Evolutionary conservation across 2,329 filamentous ascomycete genomes (phyloP).

Genomic region (Xylariaceae sp.): DNA sequence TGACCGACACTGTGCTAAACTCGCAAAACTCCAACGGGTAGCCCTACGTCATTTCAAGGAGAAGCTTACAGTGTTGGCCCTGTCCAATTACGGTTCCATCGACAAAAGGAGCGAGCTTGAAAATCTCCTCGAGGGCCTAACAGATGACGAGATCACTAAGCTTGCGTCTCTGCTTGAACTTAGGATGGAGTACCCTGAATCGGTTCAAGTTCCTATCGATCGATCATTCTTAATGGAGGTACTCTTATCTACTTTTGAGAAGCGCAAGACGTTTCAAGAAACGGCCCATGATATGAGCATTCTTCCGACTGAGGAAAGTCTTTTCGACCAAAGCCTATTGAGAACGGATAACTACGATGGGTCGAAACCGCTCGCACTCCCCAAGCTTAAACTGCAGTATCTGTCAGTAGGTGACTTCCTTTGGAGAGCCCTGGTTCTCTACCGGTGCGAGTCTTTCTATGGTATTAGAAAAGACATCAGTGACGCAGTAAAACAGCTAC

Average conservation of each 20-base stretch:
- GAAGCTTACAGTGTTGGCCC: conserved; percentile 85
- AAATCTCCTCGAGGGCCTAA: conserved; percentile 71
- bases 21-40: conserved; percentile 79
- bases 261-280: conserved; percentile 81
- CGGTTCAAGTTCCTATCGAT: conserved; percentile 64
- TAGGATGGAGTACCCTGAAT: conserved; percentile 78
- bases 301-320: conserved; percentile 78
- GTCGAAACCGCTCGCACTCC: conserved; percentile 82
- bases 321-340: conserved; percentile 79
- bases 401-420: conserved; percentile 92
- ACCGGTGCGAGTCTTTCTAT: conserved; percentile 90
- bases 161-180: conserved; percentile 75
- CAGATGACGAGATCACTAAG: conserved; percentile 72
- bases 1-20: conserved; percentile 73
- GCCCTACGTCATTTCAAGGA: conserved; percentile 82
- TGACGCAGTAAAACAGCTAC: conserved; percentile 75
- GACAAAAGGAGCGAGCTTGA: conserved; percentile 79
- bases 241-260: conserved; percentile 74
- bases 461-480: conserved; percentile 91
- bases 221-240: conserved; percentile 71
- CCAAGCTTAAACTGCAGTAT: conserved; percentile 95
- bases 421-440: conserved; percentile 90
- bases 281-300: conserved; percentile 69
- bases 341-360: conserved; percentile 88
- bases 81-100: conserved; percentile 91